Base-by-base conservation (phyloP, 108 stramenopile species). In the Conticribra weissflogii region DNA sequence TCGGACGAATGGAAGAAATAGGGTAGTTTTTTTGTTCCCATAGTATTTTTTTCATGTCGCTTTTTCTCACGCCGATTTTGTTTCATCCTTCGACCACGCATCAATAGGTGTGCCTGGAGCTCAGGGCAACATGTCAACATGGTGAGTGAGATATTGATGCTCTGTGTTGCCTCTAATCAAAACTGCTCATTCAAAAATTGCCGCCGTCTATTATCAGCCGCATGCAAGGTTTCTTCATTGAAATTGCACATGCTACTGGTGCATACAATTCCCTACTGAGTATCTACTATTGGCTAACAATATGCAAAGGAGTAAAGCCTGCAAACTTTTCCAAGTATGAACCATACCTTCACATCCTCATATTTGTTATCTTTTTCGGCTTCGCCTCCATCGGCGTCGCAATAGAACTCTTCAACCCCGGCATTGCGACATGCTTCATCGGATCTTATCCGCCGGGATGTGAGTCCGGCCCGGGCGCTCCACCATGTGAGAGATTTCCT, bases 51-150 rank as follows among this genome's bases (percentile, higher is more conserved):
- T n/a, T n/a, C n/a, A n/a, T n/a, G n/a, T n/a, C n/a, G n/a, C n/a
- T n/a, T n/a, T n/a, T n/a, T n/a, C n/a, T n/a, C n/a, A n/a, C n/a
- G n/a, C n/a, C n/a, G n/a, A n/a, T n/a, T 15, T 45, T 15, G 44
- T 8, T 15, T 15, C 15, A 45, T 45, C 44, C 44, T 14, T 45
- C 44, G 44, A 14, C 44, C 12, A 45, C 44, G 15, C 15, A 45
- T 18, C 19, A 3, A 18, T 51, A 9, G 12, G 17, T 12, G 36
- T 41, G 5, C 36, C 36, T 12, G 36, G 36, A 5, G 56, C 56
- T 22, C 56, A 57, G 67, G 67, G 67, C 18, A 68, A 68, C 41
- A 48, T 54, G 45, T 24, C 54, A 2, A 68, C 67, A 4, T 68
- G n/a, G n/a, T n/a, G n/a, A n/a, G n/a, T n/a, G n/a, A n/a, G n/a